These are phyloP conservation scores for Ganoderma sp. DNA, from an alignment of 1,284 basidiomycete genomes.

Conservation along the genomic window DNA sequence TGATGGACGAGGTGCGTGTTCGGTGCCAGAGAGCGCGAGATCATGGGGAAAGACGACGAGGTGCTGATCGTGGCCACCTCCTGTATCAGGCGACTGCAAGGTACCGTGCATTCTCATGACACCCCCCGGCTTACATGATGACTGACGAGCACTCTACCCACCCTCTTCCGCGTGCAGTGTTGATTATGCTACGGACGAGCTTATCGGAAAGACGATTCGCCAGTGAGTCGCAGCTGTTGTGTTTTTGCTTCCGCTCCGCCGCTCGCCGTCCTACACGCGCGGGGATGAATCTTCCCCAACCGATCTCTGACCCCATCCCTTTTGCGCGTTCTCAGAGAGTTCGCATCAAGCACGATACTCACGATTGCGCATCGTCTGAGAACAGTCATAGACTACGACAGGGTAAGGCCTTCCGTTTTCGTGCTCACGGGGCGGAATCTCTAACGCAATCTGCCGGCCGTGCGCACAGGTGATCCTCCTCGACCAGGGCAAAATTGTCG, in stretches of 20 bases:
- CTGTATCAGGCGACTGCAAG: constrained; percentile 65
- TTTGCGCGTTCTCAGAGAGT: constrained; percentile 46
- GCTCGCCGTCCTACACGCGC: not conserved
- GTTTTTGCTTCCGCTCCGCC: not conserved
- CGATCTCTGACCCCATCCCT: constrained; percentile 18
- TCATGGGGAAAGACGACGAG: not conserved
- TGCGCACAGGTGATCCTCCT: constrained; percentile 76
- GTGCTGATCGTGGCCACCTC: constrained; percentile 21
- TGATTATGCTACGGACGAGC: constrained; percentile 79
- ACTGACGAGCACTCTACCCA: constrained; percentile 17
- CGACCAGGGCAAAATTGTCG: constrained; percentile 84
- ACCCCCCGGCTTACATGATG: constrained; percentile 10
- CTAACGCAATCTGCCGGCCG: constrained; percentile 9
- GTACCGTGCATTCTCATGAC: constrained; percentile 40
- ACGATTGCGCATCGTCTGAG: constrained; percentile 71
- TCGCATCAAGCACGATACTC: constrained; percentile 61
- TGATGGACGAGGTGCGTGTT: constrained; percentile 79
- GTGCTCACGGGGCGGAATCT: constrained; percentile 7
- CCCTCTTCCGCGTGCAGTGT: constrained; percentile 49
- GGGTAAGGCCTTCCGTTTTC: constrained; percentile 42
- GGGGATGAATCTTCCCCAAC: constrained; percentile 1
- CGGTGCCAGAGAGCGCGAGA: constrained; percentile 8
- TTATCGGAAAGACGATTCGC: constrained; percentile 76
- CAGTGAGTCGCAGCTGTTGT: constrained; percentile 52
- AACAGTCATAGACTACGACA: constrained; percentile 66